Evolutionary conservation across 2,329 filamentous ascomycete species (phyloP), one percentile per base, ranked within the genome.

Genomic region (Verticillium zaregamsianum): DNA sequence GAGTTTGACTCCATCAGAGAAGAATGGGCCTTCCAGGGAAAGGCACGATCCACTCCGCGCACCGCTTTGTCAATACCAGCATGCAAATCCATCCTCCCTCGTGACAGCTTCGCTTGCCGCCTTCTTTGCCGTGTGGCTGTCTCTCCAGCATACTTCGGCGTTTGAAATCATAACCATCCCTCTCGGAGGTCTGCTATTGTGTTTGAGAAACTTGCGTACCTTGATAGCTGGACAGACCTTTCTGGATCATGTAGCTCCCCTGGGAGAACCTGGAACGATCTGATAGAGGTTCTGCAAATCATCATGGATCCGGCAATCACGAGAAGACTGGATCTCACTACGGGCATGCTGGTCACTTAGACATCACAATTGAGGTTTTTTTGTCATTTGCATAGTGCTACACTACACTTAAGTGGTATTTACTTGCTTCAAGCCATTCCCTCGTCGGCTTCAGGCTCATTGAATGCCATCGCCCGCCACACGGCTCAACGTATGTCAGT

Each of bases 251-350:
- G 20, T 52, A 23, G n/a, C 45, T 25, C 45, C 23, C n/a, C 20
- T 23, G 11, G 45, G 20, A 23, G 7, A 9, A 20, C 20, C 12
- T 12, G 45, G 45, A 9, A 52, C 20, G 58, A 56, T 54, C 58
- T 59, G 49, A 58, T 63, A 57, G 58, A 58, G 55, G 23, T 28
- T 58, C 57, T 14, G 57, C 55, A 28, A 62, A 23, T 58, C 32
- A 49, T 59, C 28, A 28, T 28, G 28, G 4, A 61, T 63, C 57
- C 37, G 55, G 57, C 61, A 59, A 55, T 23, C 61, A 55, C 40
- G 59, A 58, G 62, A 59, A 59, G 57, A 63, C 55, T 33, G 28
- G 61, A 14, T 65, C 61, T 64, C 45, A 65, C 59, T 60, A 61
- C 40, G 56, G 62, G 59, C 64, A 40, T 60, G 60, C 37, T 59